phyloP scores from a whole-genome alignment of 495 filamentous ascomycete species.

The Penicillium cinerascens region DNA sequence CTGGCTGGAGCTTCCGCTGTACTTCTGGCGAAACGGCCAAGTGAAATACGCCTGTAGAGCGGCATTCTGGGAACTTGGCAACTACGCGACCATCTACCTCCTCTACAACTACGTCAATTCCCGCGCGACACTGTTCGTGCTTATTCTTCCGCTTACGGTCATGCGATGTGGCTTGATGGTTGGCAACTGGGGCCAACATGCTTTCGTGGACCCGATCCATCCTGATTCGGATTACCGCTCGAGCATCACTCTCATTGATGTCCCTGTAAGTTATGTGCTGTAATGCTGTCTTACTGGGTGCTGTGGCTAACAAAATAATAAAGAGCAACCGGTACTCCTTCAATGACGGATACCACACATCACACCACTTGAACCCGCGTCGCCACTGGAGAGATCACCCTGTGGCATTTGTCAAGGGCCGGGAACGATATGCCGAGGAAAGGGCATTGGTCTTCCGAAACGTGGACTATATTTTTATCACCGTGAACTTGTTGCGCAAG shows the following conservation, averaged over 20 bases:
- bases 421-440: slow-evolving; percentile 55
- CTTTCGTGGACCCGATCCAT: slow-evolving; percentile 64
- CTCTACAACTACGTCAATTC: slow-evolving; percentile 46
- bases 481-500: slow-evolving; percentile 54
- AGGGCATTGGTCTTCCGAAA: slow-evolving; percentile 66
- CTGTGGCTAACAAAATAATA: slow-evolving; percentile 7
- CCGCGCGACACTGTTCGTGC: slow-evolving; percentile 54
- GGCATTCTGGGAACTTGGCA: slow-evolving; percentile 54
- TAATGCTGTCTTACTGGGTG: neutral
- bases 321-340: slow-evolving; percentile 70
- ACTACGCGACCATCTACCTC: slow-evolving; percentile 46
- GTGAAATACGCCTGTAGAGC: slow-evolving; percentile 46
- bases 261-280: slow-evolving; percentile 53
- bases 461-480: slow-evolving; percentile 69
- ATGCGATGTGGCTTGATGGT: slow-evolving; percentile 66
- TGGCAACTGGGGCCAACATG: slow-evolving; percentile 75
- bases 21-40: slow-evolving; percentile 61
- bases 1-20: slow-evolving; percentile 71
- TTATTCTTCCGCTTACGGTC: slow-evolving; percentile 56
- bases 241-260: slow-evolving; percentile 70
- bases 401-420: slow-evolving; percentile 59
- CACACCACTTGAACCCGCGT: slow-evolving; percentile 69
- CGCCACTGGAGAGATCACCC: slow-evolving; percentile 76
- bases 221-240: slow-evolving; percentile 67
- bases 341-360: slow-evolving; percentile 77